Percentiles rank a stretch among this genome's conserved stretches.
Evolutionary conservation across 2,329 filamentous ascomycete species (phyloP).

Genomic region (Talaromyces sp.): DNA sequence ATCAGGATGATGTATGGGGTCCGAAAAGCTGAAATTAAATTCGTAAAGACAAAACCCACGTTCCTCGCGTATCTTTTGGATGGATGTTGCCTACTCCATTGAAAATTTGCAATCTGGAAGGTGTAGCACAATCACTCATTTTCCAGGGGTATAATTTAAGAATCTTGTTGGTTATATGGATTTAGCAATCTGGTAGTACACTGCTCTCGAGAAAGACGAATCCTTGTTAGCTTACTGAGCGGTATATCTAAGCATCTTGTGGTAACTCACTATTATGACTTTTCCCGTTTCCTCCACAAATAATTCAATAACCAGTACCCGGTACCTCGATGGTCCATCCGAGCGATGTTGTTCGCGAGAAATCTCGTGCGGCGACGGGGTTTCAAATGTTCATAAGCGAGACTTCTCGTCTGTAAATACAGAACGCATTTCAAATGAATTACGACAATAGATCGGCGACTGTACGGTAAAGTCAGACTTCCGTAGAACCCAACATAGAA

Average conservation of each 20-base stretch:
- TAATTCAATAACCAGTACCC: slow-evolving; percentile 18
- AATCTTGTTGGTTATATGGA: neutral
- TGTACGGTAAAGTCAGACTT: slow-evolving; percentile 15
- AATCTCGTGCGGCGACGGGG: neutral
- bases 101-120: too few species aligned
- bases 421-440: slow-evolving; percentile 53
- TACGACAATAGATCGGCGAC: slow-evolving; percentile 28
- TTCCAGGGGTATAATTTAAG: neutral
- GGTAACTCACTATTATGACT: slow-evolving; percentile 12
- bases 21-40: neutral
- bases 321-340: neutral
- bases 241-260: slow-evolving; percentile 5
- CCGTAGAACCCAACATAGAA: too few species aligned
- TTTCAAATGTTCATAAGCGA: neutral
- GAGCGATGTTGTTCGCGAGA: neutral
- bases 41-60: neutral
- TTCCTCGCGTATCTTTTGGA: neutral
- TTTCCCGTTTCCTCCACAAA: slow-evolving; percentile 20
- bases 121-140: neutral
- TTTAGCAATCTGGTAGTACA: slow-evolving; percentile 14
- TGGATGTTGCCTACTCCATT: neutral
- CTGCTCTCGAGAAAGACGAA: neutral
- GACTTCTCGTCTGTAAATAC: slow-evolving; percentile 24
- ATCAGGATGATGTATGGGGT: neutral
- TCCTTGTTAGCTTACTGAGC: neutral